These are phyloP conservation scores for Aspergillus sp. DNA, from an alignment of 2,329 filamentous ascomycete species.

Conservation along the genomic window DNA sequence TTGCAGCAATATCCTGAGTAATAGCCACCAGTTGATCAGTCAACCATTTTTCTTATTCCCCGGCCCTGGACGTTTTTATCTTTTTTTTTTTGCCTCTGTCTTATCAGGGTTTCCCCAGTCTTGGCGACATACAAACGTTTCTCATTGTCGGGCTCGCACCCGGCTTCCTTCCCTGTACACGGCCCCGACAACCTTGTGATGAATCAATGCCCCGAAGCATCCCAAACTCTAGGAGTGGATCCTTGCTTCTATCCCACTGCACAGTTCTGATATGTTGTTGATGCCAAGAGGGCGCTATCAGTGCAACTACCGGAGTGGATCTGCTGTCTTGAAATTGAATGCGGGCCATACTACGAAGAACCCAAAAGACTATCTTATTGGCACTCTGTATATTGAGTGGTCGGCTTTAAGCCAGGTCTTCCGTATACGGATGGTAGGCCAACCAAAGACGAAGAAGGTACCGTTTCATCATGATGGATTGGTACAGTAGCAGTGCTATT, in stretches of 20 bases:
- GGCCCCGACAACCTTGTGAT: background rate
- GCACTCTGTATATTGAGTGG: no score
- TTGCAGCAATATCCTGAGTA: background rate
- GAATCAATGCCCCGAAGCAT: background rate
- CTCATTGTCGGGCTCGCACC: background rate
- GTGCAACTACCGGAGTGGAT: background rate
- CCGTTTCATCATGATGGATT: no score
- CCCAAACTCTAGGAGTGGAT: background rate
- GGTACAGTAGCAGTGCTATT: background rate
- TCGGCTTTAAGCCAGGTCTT: background rate
- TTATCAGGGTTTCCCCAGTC: background rate
- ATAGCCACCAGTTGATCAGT: background rate
- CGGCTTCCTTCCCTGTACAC: background rate
- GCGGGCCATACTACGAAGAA: background rate
- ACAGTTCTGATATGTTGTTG: background rate
- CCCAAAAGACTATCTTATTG: background rate
- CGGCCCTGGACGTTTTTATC: background rate
- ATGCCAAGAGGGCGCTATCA: background rate
- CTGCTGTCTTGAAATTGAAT: background rate
- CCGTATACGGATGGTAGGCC: background rate
- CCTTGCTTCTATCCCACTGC: constrained; percentile 1
- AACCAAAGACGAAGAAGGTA: no score
- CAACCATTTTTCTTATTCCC: background rate
- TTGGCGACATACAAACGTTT: background rate
- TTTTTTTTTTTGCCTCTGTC: background rate